These are phyloP conservation scores for Teunomyces pallodes DNA, from an alignment of 805 yeast genomes.

Conservation along the genomic window DNA sequence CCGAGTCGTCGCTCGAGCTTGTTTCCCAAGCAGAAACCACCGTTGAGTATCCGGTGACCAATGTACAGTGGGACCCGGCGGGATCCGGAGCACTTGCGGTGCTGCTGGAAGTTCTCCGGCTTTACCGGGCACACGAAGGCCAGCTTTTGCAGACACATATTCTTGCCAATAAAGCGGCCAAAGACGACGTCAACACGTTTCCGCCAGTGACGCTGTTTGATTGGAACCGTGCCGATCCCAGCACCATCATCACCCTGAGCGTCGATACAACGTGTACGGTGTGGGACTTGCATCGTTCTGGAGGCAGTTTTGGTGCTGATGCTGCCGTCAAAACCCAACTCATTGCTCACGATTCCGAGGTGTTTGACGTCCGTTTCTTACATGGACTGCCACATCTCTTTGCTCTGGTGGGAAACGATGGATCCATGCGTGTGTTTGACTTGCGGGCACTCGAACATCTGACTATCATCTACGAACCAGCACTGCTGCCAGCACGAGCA, in stretches of 20 bases:
- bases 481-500: slow-evolving; percentile 37
- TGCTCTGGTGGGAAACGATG: slow-evolving; percentile 94
- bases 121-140: slow-evolving; percentile 53
- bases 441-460: slow-evolving; percentile 86
- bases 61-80: slow-evolving; percentile 71
- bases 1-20: background rate
- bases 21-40: too few relatives aligned
- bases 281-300: slow-evolving; percentile 68
- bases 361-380: slow-evolving; percentile 84
- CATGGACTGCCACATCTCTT: slow-evolving; percentile 73
- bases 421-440: slow-evolving; percentile 90
- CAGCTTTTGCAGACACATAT: slow-evolving; percentile 42
- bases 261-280: slow-evolving; percentile 96
- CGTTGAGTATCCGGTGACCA: slow-evolving; percentile 68
- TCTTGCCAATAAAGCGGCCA: slow-evolving; percentile 36
- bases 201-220: slow-evolving; percentile 95
- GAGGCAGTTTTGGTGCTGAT: background rate
- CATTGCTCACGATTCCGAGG: slow-evolving; percentile 95
- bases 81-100: slow-evolving; percentile 53
- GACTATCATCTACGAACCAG: slow-evolving; percentile 89
- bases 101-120: slow-evolving; percentile 66
- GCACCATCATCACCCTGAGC: slow-evolving; percentile 74
- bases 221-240: slow-evolving; percentile 78
- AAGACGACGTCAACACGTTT: slow-evolving; percentile 47
- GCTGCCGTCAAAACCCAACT: slow-evolving; percentile 83